phyloP scores from a whole-genome alignment of 352 stramenopile genomes.

The Phytopythium chamaehyphon region DNA sequence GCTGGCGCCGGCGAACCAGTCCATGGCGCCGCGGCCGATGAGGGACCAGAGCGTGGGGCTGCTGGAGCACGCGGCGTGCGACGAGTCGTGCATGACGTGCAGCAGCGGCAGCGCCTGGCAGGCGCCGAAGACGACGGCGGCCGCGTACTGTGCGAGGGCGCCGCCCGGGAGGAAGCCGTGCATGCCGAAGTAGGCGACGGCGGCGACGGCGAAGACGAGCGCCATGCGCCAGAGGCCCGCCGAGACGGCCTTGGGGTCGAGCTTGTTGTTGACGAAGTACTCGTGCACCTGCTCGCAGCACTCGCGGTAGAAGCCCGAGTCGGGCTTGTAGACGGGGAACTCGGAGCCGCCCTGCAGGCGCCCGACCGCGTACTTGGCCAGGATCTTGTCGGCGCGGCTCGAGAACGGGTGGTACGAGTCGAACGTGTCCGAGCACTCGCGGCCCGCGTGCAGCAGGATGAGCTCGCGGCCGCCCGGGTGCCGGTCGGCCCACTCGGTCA shows the following conservation, averaged over 20 bases:
- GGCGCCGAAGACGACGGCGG: constrained; percentile 82
- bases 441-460: constrained; percentile 72
- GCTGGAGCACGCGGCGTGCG: constrained; percentile 86
- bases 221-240: constrained; percentile 86
- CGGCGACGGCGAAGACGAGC: constrained; percentile 66
- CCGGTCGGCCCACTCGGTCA: constrained; percentile 86
- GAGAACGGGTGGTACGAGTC: constrained; percentile 91
- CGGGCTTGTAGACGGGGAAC: constrained; percentile 89
- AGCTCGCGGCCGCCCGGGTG: constrained; percentile 82
- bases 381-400: constrained; percentile 71
- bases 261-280: constrained; percentile 89
- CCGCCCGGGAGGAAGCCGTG: constrained; percentile 55
- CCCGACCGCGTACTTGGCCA: constrained; percentile 85
- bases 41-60: constrained; percentile 67
- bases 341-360: constrained; percentile 72
- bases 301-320: constrained; percentile 90
- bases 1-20: constrained; percentile 90
- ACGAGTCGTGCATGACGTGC: constrained; percentile 93
- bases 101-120: constrained; percentile 88
- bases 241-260: constrained; percentile 81
- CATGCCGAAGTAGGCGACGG: constrained; percentile 74
- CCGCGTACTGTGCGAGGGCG: constrained; percentile 58
- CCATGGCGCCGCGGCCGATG: constrained; percentile 80
- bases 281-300: constrained; percentile 75
- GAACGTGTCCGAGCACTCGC: constrained; percentile 88